Evolutionary conservation across 371 early-diverging fungal genomes (phyloP), one percentile per base, ranked within the genome.

Genomic region (Dinochytrium kinnereticum): DNA sequence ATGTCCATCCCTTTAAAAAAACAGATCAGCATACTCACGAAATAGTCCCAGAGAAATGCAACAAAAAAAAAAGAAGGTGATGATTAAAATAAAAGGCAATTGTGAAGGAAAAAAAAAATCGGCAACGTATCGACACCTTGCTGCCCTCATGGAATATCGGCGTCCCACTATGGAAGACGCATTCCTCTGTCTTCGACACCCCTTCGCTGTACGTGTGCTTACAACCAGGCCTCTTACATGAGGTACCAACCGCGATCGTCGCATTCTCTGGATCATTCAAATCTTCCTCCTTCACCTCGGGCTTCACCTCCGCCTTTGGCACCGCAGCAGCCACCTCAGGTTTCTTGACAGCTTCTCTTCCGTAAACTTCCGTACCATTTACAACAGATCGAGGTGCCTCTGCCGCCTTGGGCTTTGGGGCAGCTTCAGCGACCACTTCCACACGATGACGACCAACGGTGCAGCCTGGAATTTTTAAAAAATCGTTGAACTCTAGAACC

Each of bases 401-500:
- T 24, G 66, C 51, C 26, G 67, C 38, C 0, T 51, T 51, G 0
- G 75, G 69, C 17, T 39, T 67, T 0, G 80, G 57, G 59, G 67
- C 68, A 24, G 72, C 44, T 17, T 74, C 55, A 24, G 74, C 69
- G 44, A 75, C 77, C 61, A 72, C 75, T 73, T 74, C 2, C n/a
- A 71, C 39, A 33, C 64, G 64, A 73, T 86, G 86, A 28, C 64
- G 67, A 31, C 86, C 86, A 13, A 81, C 79, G 19, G 83, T 74
- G 69, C 86, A 86, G 24, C 84, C 84, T 31, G 89, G 85, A 68
- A 96, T 92, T 69, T 91, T 88, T 65, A 96, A 84, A 81, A 98
- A 97, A 65, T 94, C 95, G 80, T 98, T 95, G 77, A 98, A 98
- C 64, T 93, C 91, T 40, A 83, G 82, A 64, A 95, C 96, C 50